A percentile compares a stretch with the other conserved stretches of the same genome.
These are phyloP conservation scores for Salix suchowensis DNA, from an alignment of 345 rosid genomes.

Conservation along the genomic window DNA sequence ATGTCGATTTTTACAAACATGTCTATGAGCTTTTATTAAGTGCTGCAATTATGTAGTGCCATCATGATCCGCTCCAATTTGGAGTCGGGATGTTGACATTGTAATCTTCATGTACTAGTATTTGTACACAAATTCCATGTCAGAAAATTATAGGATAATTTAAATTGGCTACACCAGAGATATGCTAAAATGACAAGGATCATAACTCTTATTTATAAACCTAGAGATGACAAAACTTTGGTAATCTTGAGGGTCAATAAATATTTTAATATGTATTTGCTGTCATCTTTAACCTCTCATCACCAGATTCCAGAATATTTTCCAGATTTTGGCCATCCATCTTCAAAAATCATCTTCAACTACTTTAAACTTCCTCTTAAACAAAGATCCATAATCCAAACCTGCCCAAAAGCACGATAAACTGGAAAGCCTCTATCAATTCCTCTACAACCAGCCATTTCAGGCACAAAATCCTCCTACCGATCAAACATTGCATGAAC, in stretches of 20 bases:
- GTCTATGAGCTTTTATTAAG: not conserved
- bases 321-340: too few relatives aligned
- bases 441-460: not conserved
- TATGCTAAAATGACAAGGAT: too few relatives aligned
- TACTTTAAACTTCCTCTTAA: too few relatives aligned
- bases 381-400: too few relatives aligned
- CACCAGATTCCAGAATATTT: too few relatives aligned
- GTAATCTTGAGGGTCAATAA: not conserved
- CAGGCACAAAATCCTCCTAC: not conserved
- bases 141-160: not conserved
- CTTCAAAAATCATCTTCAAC: too few relatives aligned
- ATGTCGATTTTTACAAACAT: not conserved
- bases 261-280: too few relatives aligned
- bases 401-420: not conserved
- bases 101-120: not conserved
- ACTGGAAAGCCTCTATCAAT: not conserved
- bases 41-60: not conserved
- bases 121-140: not conserved
- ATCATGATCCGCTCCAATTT: not conserved
- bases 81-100: not conserved
- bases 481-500: not conserved
- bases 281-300: too few relatives aligned
- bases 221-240: not conserved
- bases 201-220: not conserved
- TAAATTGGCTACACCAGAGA: not conserved